Conservation (phyloP, 1,139 yeast species). For the Suhomyces choctaworum region DNA sequence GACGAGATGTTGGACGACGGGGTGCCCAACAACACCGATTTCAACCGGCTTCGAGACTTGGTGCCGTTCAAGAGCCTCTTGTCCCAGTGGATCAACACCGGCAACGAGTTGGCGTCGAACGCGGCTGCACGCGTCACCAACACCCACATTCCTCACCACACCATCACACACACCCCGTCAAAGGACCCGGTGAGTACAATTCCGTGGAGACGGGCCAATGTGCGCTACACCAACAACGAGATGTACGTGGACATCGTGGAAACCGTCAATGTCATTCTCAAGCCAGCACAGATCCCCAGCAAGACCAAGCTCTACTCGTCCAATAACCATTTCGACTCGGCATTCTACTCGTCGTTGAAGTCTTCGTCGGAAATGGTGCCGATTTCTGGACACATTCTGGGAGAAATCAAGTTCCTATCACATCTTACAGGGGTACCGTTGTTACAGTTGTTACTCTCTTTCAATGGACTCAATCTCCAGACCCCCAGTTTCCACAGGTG, state of each 20-base stretch:
- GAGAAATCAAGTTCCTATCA: constrained; percentile 62
- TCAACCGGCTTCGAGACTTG: constrained; percentile 66
- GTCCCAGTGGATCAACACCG: constrained; percentile 37
- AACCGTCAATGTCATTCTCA: constrained; percentile 48
- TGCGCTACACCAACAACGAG: constrained; percentile 72
- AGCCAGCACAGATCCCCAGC: constrained; percentile 19
- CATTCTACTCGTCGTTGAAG: constrained; percentile 20
- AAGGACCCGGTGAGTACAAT: constrained; percentile 23
- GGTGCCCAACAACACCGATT: constrained; percentile 68
- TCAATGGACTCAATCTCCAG: constrained; percentile 45
- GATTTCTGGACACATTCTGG: constrained; percentile 60
- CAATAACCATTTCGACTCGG: constrained; percentile 19
- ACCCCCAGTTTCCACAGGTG: constrained; percentile 62
- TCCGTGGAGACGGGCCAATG: constrained; percentile 76
- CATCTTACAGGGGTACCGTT: constrained; percentile 77
- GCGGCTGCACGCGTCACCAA: constrained; percentile 15
- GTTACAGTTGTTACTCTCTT: constrained; percentile 54
- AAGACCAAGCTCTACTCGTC: constrained; percentile 10
- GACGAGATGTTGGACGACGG: constrained; percentile 80
- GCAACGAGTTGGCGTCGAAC: constrained; percentile 33
- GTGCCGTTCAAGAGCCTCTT: constrained; percentile 59
- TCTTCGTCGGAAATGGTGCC: constrained; percentile 35
- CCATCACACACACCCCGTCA: neutral
- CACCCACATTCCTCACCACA: constrained; percentile 1
- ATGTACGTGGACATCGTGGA: constrained; percentile 78